These are phyloP conservation scores for Colletotrichum sp. DNA, from an alignment of 2,329 filamentous ascomycete genomes.

Conservation along the genomic window DNA sequence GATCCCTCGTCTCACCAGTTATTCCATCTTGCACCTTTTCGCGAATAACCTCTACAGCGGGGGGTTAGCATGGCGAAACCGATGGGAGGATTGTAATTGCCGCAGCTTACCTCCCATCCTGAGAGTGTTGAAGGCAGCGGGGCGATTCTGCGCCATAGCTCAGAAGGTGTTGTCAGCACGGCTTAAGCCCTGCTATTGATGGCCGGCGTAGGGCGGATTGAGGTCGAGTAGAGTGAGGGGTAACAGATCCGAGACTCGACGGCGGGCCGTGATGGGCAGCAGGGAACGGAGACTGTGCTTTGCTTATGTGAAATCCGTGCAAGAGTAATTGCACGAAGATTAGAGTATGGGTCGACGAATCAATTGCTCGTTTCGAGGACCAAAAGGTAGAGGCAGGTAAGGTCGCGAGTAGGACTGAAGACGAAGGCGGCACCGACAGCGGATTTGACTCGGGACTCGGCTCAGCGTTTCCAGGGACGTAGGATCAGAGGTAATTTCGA, in stretches of 20 bases:
- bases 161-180: conserved; percentile 21
- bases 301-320: background rate
- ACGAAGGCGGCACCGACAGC: conserved; percentile 5
- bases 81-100: conserved; percentile 12
- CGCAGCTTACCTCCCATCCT: conserved; percentile 91
- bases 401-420: background rate
- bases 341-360: background rate
- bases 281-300: background rate
- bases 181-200: conserved; percentile 21
- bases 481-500: background rate
- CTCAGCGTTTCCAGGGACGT: background rate
- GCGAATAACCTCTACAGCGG: conserved; percentile 82
- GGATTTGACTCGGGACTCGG: conserved; percentile 1
- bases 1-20: conserved; percentile 93
- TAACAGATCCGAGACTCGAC: conserved; percentile 29
- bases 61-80: conserved; percentile 4
- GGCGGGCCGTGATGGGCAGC: conserved; percentile 43
- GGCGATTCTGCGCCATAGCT: conserved; percentile 86
- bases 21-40: conserved; percentile 99
- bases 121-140: conserved; percentile 84
- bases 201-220: conserved; percentile 21
- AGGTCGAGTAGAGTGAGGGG: conserved; percentile 30
- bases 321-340: conserved; percentile 6
- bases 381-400: background rate
- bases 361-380: conserved; percentile 10